These are phyloP conservation scores for Cardamine chenopodiifolia DNA, from an alignment of 345 rosid genomes.

Conservation along the genomic window DNA sequence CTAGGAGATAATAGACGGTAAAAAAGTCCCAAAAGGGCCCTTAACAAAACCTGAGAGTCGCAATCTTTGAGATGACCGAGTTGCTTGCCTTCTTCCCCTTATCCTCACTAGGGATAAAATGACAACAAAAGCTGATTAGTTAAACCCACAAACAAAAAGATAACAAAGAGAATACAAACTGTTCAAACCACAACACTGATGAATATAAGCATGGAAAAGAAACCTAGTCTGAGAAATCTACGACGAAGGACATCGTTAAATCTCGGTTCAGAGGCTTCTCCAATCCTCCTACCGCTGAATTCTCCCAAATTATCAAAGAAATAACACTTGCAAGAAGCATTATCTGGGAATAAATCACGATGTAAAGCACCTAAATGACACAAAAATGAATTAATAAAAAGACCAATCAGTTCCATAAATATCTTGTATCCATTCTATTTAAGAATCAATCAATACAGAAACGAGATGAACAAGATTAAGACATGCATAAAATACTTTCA, in stretches of 20 bases:
- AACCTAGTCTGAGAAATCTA: conserved; percentile 84
- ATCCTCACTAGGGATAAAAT: conserved; percentile 54
- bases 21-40: background rate
- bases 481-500: conserved; percentile 56
- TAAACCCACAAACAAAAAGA: background rate
- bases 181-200: background rate
- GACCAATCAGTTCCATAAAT: conserved; percentile 1
- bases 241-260: conserved; percentile 71
- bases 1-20: background rate
- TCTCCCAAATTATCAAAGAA: conserved; percentile 83
- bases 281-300: conserved; percentile 43
- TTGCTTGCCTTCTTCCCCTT: conserved; percentile 48
- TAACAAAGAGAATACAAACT: background rate
- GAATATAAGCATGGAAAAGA: background rate
- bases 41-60: conserved; percentile 49
- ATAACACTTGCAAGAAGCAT: conserved; percentile 80
- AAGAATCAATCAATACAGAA: conserved; percentile 14
- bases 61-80: conserved; percentile 41
- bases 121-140: conserved; percentile 32
- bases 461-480: background rate
- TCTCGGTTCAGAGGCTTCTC: conserved; percentile 52
- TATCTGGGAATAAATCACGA: conserved; percentile 61
- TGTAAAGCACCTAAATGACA: conserved; percentile 53
- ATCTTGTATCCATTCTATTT: background rate
- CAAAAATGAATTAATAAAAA: background rate